A percentile compares a stretch with the other conserved stretches of the same genome.
Conservation (phyloP, 345 rosid species). For the Limnanthes douglasii region DNA sequence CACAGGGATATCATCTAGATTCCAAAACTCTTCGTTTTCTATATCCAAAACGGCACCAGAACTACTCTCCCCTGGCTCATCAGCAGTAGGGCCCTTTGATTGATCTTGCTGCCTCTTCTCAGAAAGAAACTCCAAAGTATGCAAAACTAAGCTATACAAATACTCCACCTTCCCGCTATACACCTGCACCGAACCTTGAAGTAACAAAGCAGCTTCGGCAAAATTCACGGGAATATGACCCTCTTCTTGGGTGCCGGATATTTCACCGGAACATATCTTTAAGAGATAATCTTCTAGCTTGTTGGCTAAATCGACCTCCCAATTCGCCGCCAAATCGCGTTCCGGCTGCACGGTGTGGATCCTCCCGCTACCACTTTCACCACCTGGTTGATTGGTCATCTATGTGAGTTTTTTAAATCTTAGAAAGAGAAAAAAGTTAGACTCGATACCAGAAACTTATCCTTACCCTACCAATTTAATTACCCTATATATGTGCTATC, state of each 20-base stretch:
- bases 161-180: slow-evolving; percentile 97
- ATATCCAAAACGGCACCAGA: slow-evolving; percentile 24
- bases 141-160: slow-evolving; percentile 79
- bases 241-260: slow-evolving; percentile 28
- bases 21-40: slow-evolving; percentile 70
- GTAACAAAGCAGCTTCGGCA: slow-evolving; percentile 96
- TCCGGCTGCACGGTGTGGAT: slow-evolving; percentile 66
- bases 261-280: slow-evolving; percentile 79
- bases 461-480: too few relatives aligned
- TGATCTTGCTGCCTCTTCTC: slow-evolving; percentile 69
- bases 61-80: slow-evolving; percentile 25
- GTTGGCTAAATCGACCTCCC: slow-evolving; percentile 80
- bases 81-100: slow-evolving; percentile 25
- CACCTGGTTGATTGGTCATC: slow-evolving; percentile 20
- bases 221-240: slow-evolving; percentile 43
- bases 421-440: too few relatives aligned
- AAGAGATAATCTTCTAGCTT: slow-evolving; percentile 83
- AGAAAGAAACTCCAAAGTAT: slow-evolving; percentile 86
- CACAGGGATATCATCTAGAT: slow-evolving; percentile 59
- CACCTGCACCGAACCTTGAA: slow-evolving; percentile 97
- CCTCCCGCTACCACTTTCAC: slow-evolving; percentile 13
- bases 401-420: too few relatives aligned
- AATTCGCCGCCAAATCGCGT: slow-evolving; percentile 80
- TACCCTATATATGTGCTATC: too few relatives aligned
- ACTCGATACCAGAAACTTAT: too few relatives aligned